Conservation (phyloP, 345 rosid species). For the Melaleuca alternifolia region DNA sequence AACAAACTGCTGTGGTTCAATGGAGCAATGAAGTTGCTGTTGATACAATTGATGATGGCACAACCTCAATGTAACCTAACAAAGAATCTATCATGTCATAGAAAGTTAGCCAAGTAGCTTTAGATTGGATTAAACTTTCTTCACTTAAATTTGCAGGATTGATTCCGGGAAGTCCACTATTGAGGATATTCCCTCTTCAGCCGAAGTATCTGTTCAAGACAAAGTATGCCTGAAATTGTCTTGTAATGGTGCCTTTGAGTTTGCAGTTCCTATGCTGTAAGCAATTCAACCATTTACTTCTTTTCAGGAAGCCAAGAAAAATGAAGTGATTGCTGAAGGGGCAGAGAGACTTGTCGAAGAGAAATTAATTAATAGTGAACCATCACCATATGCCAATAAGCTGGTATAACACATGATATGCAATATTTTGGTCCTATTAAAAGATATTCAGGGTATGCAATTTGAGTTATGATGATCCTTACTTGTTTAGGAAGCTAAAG, state of each 20-base stretch:
- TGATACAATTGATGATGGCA: slow-evolving; percentile 12
- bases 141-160: slow-evolving; percentile 14
- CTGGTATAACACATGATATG: slow-evolving; percentile 23
- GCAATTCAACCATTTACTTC: background rate
- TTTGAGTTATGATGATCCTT: background rate
- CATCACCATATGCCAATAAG: slow-evolving; percentile 48
- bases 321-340: slow-evolving; percentile 27
- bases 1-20: slow-evolving; percentile 16
- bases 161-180: slow-evolving; percentile 8
- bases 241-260: background rate
- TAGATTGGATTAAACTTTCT: background rate
- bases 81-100: background rate
- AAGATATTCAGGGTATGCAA: background rate
- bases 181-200: slow-evolving; percentile 17
- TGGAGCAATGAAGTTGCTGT: slow-evolving; percentile 36
- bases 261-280: background rate
- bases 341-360: slow-evolving; percentile 33
- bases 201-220: slow-evolving; percentile 21
- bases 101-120: background rate
- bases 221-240: slow-evolving; percentile 1
- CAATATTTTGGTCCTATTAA: slow-evolving; percentile 4
- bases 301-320: slow-evolving; percentile 38
- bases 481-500: slow-evolving; percentile 55
- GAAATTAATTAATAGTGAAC: slow-evolving; percentile 45
- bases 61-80: slow-evolving; percentile 35